phyloP scores from a whole-genome alignment of 2,329 filamentous ascomycete genomes.

The Drechslerella coelobrocha region DNA sequence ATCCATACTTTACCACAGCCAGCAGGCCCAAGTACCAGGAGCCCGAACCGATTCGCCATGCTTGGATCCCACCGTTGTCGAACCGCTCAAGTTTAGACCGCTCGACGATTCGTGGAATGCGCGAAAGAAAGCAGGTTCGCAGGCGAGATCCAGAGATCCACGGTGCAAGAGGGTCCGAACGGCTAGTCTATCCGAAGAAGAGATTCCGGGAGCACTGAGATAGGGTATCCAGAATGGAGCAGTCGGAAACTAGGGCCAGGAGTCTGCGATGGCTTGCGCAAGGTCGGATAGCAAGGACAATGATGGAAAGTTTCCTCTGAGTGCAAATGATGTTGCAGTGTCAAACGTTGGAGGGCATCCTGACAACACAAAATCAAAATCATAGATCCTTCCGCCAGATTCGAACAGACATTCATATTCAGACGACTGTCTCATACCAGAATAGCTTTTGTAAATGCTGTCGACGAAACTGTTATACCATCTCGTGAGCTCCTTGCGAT shows the following conservation, averaged over 20 bases:
- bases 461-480: too few species aligned
- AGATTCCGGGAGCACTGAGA: background rate
- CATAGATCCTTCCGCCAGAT: background rate
- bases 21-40: constrained; percentile 93
- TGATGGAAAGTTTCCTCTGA: background rate
- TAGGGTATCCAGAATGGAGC: background rate
- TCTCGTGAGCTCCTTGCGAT: too few species aligned
- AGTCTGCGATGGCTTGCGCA: background rate
- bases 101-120: background rate
- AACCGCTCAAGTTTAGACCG: constrained; percentile 3
- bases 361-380: background rate
- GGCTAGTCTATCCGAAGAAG: constrained; percentile 32
- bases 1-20: constrained; percentile 82
- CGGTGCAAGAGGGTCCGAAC: constrained; percentile 43
- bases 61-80: constrained; percentile 57
- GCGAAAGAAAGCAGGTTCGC: background rate
- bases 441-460: too few species aligned
- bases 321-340: background rate
- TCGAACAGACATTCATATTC: too few species aligned
- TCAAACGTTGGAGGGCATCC: background rate
- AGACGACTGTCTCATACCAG: too few species aligned
- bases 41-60: constrained; percentile 81
- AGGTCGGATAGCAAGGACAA: background rate
- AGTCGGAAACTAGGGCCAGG: background rate
- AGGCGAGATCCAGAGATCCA: background rate